Percentiles rank a stretch among this genome's conserved stretches.
These are phyloP conservation scores for Russula sp. DNA, from an alignment of 768 basidiomycete species.

Conservation along the genomic window DNA sequence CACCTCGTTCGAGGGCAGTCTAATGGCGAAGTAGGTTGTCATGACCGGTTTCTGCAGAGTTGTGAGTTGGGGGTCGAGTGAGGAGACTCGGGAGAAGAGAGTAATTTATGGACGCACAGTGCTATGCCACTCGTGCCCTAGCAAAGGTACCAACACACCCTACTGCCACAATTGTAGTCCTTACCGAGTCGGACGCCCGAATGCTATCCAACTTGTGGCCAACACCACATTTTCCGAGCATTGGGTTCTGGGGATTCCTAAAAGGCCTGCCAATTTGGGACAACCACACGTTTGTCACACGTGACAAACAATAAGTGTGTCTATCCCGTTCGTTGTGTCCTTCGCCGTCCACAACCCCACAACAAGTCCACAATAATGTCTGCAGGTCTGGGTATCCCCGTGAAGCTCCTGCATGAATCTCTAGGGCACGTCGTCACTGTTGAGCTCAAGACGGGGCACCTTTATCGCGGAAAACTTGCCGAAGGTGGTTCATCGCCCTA, in stretches of 20 bases:
- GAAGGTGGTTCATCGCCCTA: conserved; percentile 63
- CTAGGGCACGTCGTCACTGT: conserved; percentile 95
- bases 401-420: conserved; percentile 95
- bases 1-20: neutral
- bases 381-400: conserved; percentile 82
- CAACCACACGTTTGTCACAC: neutral
- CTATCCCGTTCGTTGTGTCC: neutral
- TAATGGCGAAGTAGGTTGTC: neutral
- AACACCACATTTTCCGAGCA: neutral
- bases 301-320: neutral
- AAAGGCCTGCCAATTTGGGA: too few species aligned
- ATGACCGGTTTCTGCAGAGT: neutral
- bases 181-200: neutral
- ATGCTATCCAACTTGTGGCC: too few species aligned
- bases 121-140: neutral
- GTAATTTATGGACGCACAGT: neutral
- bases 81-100: too few species aligned
- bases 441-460: conserved; percentile 97
- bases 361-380: conserved; percentile 36
- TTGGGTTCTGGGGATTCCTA: too few species aligned
- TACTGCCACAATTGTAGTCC: neutral
- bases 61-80: neutral
- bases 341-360: too few species aligned
- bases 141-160: too few species aligned
- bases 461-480: conserved; percentile 94